Conservation (phyloP, 257 asterid genomes). For the Primulina huaijiensis region DNA sequence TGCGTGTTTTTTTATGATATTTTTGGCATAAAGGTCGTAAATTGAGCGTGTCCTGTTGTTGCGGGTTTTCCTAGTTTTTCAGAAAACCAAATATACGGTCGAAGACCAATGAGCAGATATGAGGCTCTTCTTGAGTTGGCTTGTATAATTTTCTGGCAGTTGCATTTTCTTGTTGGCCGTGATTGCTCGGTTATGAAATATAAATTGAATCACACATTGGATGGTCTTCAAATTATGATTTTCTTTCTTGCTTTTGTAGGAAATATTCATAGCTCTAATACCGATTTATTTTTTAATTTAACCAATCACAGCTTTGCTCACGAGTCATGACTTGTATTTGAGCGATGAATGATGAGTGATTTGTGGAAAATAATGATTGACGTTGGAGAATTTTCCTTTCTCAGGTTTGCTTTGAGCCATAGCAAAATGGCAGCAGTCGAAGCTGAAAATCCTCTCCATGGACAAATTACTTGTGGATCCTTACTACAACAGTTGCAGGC, state of each 20-base stretch:
- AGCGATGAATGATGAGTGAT: background rate
- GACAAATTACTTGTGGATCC: slow-evolving; percentile 54
- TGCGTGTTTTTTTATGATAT: background rate
- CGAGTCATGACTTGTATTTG: background rate
- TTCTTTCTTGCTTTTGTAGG: background rate
- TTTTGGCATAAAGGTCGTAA: background rate
- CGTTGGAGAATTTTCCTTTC: background rate
- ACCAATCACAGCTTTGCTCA: background rate
- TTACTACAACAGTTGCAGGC: slow-evolving; percentile 64
- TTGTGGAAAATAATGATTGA: slow-evolving; percentile 4
- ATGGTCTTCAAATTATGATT: background rate
- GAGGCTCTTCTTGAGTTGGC: background rate
- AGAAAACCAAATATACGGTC: background rate
- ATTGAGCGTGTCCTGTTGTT: background rate
- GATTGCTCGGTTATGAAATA: background rate
- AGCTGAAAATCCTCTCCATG: slow-evolving; percentile 41
- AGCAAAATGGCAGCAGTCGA: slow-evolving; percentile 47
- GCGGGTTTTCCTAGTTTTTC: background rate
- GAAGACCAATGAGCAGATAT: background rate
- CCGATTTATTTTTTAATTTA: background rate
- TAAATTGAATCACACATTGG: slow-evolving; percentile 5
- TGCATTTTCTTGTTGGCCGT: background rate
- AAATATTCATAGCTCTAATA: background rate
- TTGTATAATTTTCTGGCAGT: background rate
- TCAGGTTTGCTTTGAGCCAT: slow-evolving; percentile 30